Base-by-base conservation (phyloP, 2,329 filamentous ascomycete genomes). In the Pseudogymnoascus sp. region DNA sequence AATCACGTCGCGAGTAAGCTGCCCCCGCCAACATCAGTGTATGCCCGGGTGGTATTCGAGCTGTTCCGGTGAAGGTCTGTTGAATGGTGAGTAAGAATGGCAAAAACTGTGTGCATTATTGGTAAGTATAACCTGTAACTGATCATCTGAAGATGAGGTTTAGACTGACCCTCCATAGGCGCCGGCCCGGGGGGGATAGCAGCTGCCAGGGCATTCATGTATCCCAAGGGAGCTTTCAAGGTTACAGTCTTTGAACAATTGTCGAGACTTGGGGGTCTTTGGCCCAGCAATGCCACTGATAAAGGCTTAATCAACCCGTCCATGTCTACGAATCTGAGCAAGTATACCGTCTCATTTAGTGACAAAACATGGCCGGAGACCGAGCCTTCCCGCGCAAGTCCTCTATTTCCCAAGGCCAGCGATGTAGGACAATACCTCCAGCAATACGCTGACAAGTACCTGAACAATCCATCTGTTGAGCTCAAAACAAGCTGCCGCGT, bases 251-350 rank as follows among this genome's bases (percentile, higher is more conserved):
- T 88, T 68, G 90, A 95, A 57, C 75, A 80, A 14, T 80, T 85
- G 53, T 69, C 78, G 35, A 79, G 82, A 38, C 79, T 93, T 14
- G 90, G 90, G 9, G 90, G 90, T 0, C 81, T 94, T n/a, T 95
- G 90, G 90, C 86, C 87, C 3, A 71, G 73, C n/a, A 72, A 73
- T 11, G 78, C 76, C 60, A 66, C 74, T 1, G 83, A 85, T 60
- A 66, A 64, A n/a, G 73, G 66, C 1, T 74, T 82, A 38, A 74
- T 87, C 14, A 83, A 88, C 64, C 87, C 87, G 7, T 79, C 88
- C 59, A 88, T 89, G 78, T 77, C 82, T 14, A 83, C 83, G 3
- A 95, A 95, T 71, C 83, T 92, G 68, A 91, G 88, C 74, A 82
- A 82, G 50, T 90, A 91, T 72, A 90, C 89, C 0, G 84, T 94